Base-by-base conservation (phyloP, 306 rosid genomes). In the Acacia crassicarpa region DNA sequence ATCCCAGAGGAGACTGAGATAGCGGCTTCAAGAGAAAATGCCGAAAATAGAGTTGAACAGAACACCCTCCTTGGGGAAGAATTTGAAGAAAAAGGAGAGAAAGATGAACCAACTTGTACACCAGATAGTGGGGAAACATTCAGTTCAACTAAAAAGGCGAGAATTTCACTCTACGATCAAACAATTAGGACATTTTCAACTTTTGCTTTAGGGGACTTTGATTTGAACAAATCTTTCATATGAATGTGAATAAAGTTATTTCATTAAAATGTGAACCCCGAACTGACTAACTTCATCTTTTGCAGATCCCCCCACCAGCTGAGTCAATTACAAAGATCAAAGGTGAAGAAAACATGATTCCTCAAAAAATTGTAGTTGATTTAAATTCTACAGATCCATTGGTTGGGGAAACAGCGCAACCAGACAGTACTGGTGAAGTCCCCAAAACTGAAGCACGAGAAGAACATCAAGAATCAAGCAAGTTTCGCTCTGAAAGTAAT, bases 321-420 rank as follows among this genome's bases (percentile, higher is more conserved):
- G 78, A 77, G 76, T 68, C 83, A 27, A 79, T 53, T 56, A 43
- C 61, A 61, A 74, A 76, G 83, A 75, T 38, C 69, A 82, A 72
- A 46, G 79, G 79, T 70, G 73, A 79, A 74, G 84, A 82, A 68
- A 51, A 6, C 2, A 75, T 48, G 58, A 35, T 75, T 44, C 44
- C 63, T 59, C 51, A 58, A 51, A 32, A 38, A 8, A 61, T 15
- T 68, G 81, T 56, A 51, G 49, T 38, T 43, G 54, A 22, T 58
- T 32, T 61, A 78, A 75, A 61, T 70, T 76, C 78, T 38, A 53
- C 49, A 33, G 30, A 67, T 81, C 61, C 43, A 38, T 65, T 76
- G 74, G 83, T 62, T 82, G 85, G 84, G 78, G 84, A 86, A 84
- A 70, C 84, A 69, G 65, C 38, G 77, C 76, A 79, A 72, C 76